Base-by-base conservation (phyloP, 495 filamentous ascomycete genomes). In the Penicillium coffeae region DNA sequence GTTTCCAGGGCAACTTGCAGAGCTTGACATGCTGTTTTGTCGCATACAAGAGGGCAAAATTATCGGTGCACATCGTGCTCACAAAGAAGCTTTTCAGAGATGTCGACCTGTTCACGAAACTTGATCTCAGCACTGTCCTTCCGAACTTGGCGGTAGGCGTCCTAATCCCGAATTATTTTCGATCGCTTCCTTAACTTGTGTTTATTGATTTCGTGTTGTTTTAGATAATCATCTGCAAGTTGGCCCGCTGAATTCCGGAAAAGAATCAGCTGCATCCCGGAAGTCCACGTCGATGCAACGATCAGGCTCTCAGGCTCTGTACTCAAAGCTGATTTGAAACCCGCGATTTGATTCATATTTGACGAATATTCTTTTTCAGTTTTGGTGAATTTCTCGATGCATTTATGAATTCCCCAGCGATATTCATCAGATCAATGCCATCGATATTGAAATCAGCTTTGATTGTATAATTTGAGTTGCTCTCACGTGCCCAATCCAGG, bases 201-300 rank as follows among this genome's bases (percentile, higher is more conserved):
- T n/a, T n/a, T n/a, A n/a, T n/a, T n/a, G n/a, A n/a, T n/a, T n/a
- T n/a, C n/a, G n/a, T n/a, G n/a, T n/a, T n/a, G n/a, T n/a, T n/a
- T n/a, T n/a, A 59, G 10, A 44, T 50, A 59, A 42, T 56, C 53
- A 37, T 60, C 49, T 41, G 62, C 62, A 54, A 65, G 56, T 37
- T 63, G 55, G 32, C 48, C 53, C 35, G 59, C 51, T 36, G 55
- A 58, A 45, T 57, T 48, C 15, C 59, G 62, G 51, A 62, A 65
- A 27, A 42, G 50, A 40, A 56, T 47, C 39, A 65, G 56, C 45
- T 65, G 62, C 46, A 56, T 59, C 30, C 52, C 45, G 41, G 56
- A 62, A 27, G 47, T 42, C 62, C 59, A 65, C 9, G 45, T 37
- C 39, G 56, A 44, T 19, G 22, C 22, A 12, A n/a, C 16, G 14